Evolutionary conservation across 768 basidiomycete species (phyloP), one percentile per base, ranked within the genome.

Genomic region (Tricholoma matsutake): DNA sequence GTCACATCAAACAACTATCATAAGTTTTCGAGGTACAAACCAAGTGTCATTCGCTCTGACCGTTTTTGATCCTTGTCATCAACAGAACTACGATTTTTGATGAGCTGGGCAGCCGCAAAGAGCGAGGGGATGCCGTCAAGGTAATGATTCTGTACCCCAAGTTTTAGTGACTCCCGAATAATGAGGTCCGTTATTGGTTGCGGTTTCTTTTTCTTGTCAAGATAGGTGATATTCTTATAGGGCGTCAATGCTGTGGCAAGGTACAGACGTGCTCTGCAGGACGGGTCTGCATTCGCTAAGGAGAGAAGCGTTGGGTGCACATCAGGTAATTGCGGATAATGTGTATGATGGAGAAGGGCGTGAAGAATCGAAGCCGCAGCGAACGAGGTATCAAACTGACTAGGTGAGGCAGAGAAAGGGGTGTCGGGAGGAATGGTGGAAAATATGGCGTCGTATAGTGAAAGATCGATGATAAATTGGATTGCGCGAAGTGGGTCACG

Each of bases 101-200:
- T 61, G 14, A 84, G 56, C 8, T 77, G 76, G 0, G 81, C 77
- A 6, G 86, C 87, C 14, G 75, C 70, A 69, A 87, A 93, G 2
- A 90, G 78, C 1, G 78, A 73, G 2, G 89, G 90, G 47, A 91
- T 83, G 18, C 90, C 93, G 67, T 89, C 90, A 16, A 91, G 73
- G 63, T 85, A 92, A 67, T 91, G 87, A 63, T 89, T 85, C 66
- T 90, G 88, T 18, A 81, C 79, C 9, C 92, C 92, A 28, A 94
- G 79, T 71, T 96, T 98, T 60, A 97, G 73, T 6, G 91, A 91
- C 52, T 96, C 92, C 53, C 90, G 83, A 34, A 98, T 81, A 29
- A 88, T 86, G 31, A 84, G 84, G 57, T 91, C 87, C 5, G 88
- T 80, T 0, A 85, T 83, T 6, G 81, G 77, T 9, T 82, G 76